Evolutionary conservation across 495 filamentous ascomycete genomes (phyloP).

Genomic region (Penicillium malachiteum): DNA sequence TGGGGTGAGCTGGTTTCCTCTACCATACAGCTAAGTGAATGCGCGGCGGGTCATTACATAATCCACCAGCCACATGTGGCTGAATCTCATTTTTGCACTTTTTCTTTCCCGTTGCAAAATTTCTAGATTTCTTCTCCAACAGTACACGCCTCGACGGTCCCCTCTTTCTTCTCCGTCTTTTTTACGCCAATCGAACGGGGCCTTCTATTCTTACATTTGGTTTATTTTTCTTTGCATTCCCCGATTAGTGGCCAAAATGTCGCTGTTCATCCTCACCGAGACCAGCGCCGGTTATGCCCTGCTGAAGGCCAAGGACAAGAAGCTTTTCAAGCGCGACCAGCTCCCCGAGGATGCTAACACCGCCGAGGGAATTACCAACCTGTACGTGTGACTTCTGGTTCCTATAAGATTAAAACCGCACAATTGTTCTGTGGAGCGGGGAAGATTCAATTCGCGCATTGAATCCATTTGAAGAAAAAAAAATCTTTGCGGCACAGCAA

Average conservation of each 20-base stretch:
- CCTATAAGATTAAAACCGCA: not conserved
- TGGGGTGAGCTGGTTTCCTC: conserved; percentile 14
- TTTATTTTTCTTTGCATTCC: conserved; percentile 24
- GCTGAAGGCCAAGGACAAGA: conserved; percentile 97
- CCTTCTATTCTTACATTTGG: conserved; percentile 14
- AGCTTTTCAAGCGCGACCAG: conserved; percentile 84
- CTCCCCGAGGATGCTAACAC: conserved; percentile 69
- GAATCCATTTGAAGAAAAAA: not conserved
- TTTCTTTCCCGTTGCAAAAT: conserved; percentile 31
- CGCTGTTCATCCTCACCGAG: conserved; percentile 82
- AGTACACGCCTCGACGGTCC: conserved; percentile 26
- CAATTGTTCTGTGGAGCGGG: not conserved
- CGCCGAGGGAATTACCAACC: conserved; percentile 78
- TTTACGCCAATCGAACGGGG: conserved; percentile 18
- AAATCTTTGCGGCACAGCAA: conserved; percentile 17
- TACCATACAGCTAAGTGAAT: conserved; percentile 6
- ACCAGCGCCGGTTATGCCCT: conserved; percentile 96
- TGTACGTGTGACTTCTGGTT: conserved; percentile 59
- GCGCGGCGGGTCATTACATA: conserved; percentile 20
- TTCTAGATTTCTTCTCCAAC: conserved; percentile 31
- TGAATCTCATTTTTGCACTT: conserved; percentile 26
- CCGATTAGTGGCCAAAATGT: conserved; percentile 55
- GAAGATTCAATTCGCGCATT: not conserved
- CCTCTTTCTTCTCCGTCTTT: conserved; percentile 21
- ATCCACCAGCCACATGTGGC: conserved; percentile 33